Evolutionary conservation across 2,329 filamentous ascomycete species (phyloP).

Genomic region (Talaromyces sp.): DNA sequence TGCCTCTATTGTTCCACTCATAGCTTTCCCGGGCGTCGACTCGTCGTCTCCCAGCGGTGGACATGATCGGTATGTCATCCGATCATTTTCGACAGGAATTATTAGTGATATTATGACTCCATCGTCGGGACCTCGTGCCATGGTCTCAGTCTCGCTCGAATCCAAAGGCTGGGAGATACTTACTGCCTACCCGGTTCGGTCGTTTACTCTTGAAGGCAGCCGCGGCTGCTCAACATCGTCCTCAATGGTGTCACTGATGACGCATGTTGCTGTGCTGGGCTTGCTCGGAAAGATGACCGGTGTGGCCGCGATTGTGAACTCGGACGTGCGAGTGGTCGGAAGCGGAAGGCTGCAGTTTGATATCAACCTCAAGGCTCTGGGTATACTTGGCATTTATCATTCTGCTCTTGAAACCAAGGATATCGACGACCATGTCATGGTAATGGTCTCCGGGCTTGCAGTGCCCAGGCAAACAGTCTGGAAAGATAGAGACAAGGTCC

Average conservation of each 20-base stretch:
- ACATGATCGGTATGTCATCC: constrained; percentile 62
- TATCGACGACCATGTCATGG: constrained; percentile 64
- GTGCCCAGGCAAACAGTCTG: constrained; percentile 65
- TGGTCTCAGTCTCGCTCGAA: constrained; percentile 61
- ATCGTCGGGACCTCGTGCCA: constrained; percentile 27
- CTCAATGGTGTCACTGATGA: constrained; percentile 19
- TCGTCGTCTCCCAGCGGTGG: neutral
- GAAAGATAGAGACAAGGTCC: constrained; percentile 49
- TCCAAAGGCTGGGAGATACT: constrained; percentile 74
- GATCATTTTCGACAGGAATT: constrained; percentile 64
- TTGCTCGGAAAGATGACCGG: constrained; percentile 87
- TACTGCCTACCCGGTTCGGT: constrained; percentile 63
- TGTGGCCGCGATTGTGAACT: constrained; percentile 67
- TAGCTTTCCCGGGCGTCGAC: constrained; percentile 68
- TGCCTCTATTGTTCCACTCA: constrained; percentile 66
- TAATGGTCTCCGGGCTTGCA: constrained; percentile 66
- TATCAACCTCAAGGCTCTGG: constrained; percentile 73
- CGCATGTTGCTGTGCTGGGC: constrained; percentile 64
- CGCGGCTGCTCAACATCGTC: constrained; percentile 23
- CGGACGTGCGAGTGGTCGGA: constrained; percentile 53
- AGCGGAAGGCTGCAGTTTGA: constrained; percentile 62
- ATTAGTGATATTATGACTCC: constrained; percentile 44
- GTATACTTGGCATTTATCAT: constrained; percentile 67
- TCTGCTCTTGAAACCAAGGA: constrained; percentile 60
- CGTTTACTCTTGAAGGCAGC: constrained; percentile 42